A percentile compares a stretch with the other conserved stretches of the same genome.
These are phyloP conservation scores for Thermochaetoides dissita DNA, from an alignment of 2,329 filamentous ascomycete genomes.

Conservation along the genomic window DNA sequence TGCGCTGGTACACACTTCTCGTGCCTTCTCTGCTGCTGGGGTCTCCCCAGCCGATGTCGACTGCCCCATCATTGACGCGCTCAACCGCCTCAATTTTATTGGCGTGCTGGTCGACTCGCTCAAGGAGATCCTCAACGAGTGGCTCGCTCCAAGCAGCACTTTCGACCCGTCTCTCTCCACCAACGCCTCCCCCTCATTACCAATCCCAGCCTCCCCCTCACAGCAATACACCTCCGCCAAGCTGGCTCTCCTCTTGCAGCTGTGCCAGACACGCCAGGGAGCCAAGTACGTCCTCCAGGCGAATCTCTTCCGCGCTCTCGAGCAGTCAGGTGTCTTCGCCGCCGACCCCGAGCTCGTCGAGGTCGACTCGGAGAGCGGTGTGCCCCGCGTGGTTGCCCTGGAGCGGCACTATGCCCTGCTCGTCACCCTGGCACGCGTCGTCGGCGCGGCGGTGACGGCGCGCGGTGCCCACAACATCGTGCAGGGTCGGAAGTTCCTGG, in stretches of 20 bases:
- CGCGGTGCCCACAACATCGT: constrained; percentile 71
- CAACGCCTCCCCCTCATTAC: constrained; percentile 17
- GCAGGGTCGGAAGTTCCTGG: constrained; percentile 67
- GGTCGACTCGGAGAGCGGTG: constrained; percentile 50
- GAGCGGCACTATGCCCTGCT: constrained; percentile 75
- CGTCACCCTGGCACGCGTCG: constrained; percentile 63
- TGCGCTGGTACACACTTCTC: constrained; percentile 59
- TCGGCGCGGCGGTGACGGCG: constrained; percentile 68
- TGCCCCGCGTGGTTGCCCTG: constrained; percentile 41
- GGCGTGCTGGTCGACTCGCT: constrained; percentile 82
- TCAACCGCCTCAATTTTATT: constrained; percentile 81
- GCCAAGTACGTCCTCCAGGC: constrained; percentile 79
- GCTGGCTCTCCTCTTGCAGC: constrained; percentile 66
- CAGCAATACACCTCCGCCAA: constrained; percentile 51
- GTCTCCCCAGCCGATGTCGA: constrained; percentile 53
- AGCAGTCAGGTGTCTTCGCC: constrained; percentile 70
- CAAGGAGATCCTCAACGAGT: constrained; percentile 60
- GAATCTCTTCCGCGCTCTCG: constrained; percentile 70
- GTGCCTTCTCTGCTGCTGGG: constrained; percentile 15
- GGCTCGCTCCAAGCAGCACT: constrained; percentile 37
- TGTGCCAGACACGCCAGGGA: constrained; percentile 72
- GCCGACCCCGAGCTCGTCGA: constrained; percentile 79
- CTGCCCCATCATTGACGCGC: constrained; percentile 60
- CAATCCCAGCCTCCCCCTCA: constrained; percentile 15
- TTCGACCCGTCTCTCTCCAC: constrained; percentile 4